Evolutionary conservation across 192 early-diverging fungal species (phyloP).

Genomic region (Neocallimastix lanati): DNA sequence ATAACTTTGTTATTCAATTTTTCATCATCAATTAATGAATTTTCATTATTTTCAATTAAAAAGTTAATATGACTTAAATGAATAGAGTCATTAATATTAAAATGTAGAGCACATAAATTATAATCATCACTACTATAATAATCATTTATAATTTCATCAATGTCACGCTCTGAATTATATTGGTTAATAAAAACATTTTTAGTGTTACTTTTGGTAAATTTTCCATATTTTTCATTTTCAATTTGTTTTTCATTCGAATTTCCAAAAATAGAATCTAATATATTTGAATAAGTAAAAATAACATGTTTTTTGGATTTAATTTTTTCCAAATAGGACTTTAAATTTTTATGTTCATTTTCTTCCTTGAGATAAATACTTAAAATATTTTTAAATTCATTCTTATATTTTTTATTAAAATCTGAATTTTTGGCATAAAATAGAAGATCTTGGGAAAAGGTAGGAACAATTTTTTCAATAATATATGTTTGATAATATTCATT

Average conservation of each 20-base stretch:
- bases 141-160: not conserved
- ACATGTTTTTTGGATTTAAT: not conserved
- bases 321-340: not conserved
- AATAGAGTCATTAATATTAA: not conserved
- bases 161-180: not conserved
- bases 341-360: not conserved
- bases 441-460: not conserved
- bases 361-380: not conserved
- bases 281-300: not conserved
- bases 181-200: not conserved
- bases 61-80: not conserved
- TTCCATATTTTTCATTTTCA: not conserved
- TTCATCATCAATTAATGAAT: not conserved
- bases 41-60: not conserved
- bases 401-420: not conserved
- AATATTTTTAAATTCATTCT: not conserved
- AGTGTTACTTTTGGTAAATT: not conserved
- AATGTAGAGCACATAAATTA: not conserved
- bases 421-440: not conserved
- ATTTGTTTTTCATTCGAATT: not conserved
- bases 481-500: not conserved
- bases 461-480: not conserved
- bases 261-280: not conserved
- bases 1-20: not conserved
- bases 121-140: not conserved